phyloP scores from a whole-genome alignment of 768 basidiomycete genomes.

The Porphyrellus cyaneotinctus region DNA sequence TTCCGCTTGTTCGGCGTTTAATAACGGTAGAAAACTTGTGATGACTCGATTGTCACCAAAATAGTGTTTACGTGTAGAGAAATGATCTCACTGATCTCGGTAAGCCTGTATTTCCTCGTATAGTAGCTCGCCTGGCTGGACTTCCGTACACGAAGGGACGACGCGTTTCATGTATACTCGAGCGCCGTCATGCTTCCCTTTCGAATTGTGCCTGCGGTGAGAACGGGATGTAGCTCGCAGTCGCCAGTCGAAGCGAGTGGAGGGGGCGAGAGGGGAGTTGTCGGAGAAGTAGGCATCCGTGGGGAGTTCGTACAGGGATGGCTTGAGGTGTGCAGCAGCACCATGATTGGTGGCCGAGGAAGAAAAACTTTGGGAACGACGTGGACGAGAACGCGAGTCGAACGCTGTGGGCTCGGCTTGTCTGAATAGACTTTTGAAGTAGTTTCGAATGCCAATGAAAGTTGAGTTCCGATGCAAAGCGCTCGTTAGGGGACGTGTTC shows the following conservation, averaged over 20 bases:
- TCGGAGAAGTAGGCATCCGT: conserved; percentile 30
- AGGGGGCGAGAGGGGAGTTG: conserved; percentile 24
- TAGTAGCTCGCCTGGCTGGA: conserved; percentile 39
- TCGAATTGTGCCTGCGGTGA: conserved; percentile 12
- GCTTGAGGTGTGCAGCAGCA: conserved; percentile 11
- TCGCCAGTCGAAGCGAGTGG: conserved; percentile 58
- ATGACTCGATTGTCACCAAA: not conserved
- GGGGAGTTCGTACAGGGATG: conserved; percentile 21
- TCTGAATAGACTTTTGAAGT: conserved; percentile 22
- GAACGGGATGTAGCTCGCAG: conserved; percentile 47
- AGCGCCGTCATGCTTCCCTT: conserved; percentile 7
- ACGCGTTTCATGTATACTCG: conserved; percentile 36
- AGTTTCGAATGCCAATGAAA: conserved; percentile 31
- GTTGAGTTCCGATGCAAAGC: conserved; percentile 13
- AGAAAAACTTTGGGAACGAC: conserved; percentile 11
- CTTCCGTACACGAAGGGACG: conserved; percentile 32
- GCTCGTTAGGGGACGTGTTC: conserved; percentile 6
- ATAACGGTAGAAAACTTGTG: conserved; percentile 44
- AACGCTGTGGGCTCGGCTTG: not conserved
- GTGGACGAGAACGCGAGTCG: not conserved
- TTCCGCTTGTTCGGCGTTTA: conserved; percentile 60
- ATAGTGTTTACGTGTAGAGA: not conserved
- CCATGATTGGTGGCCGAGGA: conserved; percentile 7
- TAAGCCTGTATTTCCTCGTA: conserved; percentile 53
- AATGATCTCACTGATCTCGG: conserved; percentile 43